Conservation (phyloP, 1,139 yeast genomes). For the Blastobotrys illinoisensis region DNA sequence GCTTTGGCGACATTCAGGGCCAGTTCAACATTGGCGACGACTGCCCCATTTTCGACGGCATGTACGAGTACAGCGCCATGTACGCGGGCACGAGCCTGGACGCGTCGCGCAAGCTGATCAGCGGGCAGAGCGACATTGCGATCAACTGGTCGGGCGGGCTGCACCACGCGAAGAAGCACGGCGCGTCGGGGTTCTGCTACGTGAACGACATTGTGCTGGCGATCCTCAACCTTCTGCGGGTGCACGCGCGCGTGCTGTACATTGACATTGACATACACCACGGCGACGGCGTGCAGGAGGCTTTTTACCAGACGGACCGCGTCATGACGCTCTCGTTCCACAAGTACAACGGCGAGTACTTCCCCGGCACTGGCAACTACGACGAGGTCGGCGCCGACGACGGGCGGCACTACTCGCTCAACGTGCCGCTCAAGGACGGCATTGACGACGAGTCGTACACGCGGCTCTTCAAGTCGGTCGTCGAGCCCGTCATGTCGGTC, state of each 20-base stretch:
- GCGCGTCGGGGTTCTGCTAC: conserved; percentile 93
- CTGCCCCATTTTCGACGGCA: conserved; percentile 95
- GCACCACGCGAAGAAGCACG: conserved; percentile 93
- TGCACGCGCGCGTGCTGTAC: conserved; percentile 85
- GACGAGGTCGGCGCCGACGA: conserved; percentile 80
- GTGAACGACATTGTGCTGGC: conserved; percentile 92
- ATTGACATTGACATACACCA: conserved; percentile 95
- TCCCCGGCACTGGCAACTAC: conserved; percentile 88
- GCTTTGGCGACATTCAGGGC: conserved; percentile 53
- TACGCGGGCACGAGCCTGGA: conserved; percentile 93
- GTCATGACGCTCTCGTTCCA: conserved; percentile 96
- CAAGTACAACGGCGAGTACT: conserved; percentile 90
- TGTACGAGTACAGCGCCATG: conserved; percentile 78
- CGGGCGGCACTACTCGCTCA: conserved; percentile 81
- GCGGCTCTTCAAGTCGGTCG: conserved; percentile 69
- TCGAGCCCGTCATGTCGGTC: conserved; percentile 80
- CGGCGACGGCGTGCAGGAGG: conserved; percentile 98
- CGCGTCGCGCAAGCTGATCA: conserved; percentile 78
- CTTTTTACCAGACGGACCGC: conserved; percentile 89
- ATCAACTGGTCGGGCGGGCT: conserved; percentile 97
- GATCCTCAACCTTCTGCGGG: conserved; percentile 71
- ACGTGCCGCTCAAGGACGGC: conserved; percentile 94
- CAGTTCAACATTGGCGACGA: conserved; percentile 95
- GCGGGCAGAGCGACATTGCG: conserved; percentile 89
- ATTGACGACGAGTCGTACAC: conserved; percentile 90